Conservation (phyloP, 1,139 yeast species). For the Debaryomyces coudertii region DNA sequence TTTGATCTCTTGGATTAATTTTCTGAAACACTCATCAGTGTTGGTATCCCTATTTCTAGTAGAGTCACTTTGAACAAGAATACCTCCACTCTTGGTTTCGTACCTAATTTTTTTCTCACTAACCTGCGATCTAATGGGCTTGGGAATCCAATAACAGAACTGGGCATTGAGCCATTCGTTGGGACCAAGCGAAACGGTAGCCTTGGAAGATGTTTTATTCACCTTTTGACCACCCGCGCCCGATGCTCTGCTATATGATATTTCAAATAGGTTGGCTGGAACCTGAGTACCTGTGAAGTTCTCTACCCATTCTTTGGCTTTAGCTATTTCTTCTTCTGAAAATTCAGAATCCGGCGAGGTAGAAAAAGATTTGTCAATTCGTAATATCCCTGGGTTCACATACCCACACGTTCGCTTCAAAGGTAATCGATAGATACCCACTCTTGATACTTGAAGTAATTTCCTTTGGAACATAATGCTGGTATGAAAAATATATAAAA, state of each 20-base stretch:
- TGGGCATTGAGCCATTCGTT: conserved; percentile 51
- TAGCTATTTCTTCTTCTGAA: conserved; percentile 27
- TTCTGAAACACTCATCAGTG: conserved; percentile 59
- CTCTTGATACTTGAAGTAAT: not conserved
- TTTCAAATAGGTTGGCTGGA: conserved; percentile 54
- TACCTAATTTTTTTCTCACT: conserved; percentile 48
- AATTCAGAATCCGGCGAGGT: conserved; percentile 4
- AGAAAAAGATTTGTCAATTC: not conserved
- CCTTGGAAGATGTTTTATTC: conserved; percentile 81
- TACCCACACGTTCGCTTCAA: not conserved
- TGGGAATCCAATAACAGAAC: conserved; percentile 64
- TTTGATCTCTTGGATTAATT: conserved; percentile 58
- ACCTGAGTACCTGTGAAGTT: conserved; percentile 35
- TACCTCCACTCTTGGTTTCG: conserved; percentile 57
- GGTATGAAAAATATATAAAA: not conserved
- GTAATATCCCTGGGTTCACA: not conserved
- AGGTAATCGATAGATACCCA: not conserved
- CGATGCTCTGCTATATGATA: conserved; percentile 71
- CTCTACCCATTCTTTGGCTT: conserved; percentile 51
- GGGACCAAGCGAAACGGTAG: conserved; percentile 58
- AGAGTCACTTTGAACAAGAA: conserved; percentile 65
- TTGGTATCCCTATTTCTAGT: conserved; percentile 64
- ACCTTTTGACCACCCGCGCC: conserved; percentile 98
- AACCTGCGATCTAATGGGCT: conserved; percentile 49
- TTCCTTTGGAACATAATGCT: not conserved